Base-by-base conservation (phyloP, 345 rosid species). In the Moricandia arvensis region DNA sequence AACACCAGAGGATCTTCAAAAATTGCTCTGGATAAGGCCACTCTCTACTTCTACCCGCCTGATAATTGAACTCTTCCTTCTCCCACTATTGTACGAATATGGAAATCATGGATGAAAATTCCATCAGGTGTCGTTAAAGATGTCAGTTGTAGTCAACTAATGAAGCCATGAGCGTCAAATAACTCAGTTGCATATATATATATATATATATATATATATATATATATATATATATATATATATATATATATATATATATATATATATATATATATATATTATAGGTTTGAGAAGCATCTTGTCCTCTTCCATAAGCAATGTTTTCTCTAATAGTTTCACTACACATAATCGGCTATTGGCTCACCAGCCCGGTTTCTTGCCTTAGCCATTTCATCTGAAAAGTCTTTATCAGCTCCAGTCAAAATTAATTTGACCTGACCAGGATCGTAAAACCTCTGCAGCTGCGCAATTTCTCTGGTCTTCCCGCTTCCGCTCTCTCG, bases 401-500 rank as follows among this genome's bases (percentile, higher is more conserved):
- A 6, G 68, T 83, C 71, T 82, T 83, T 90, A 58, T 89, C 87
- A 33, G 84, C 82, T 18, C 96, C 91, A 57, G 9, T 90, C 98
- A 2, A 93, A 83, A 33, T 85, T 89, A 18, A 90, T 87, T 11
- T 37, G 80, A 51, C 96, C 98, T 2, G 95, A 83, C 89, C 93
- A 7, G 89, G 91, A 78, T 90, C 87, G 26, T 93, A 90, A 70
- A 90, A 93, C 47, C 96, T 80, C 69, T 87, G 96, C 83, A 90
- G 15, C 76, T 89, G 63, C 0, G 98, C 74, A 4, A 89, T 83
- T 33, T 87, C 93, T 0, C 95, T 89, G 1, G 96, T 89, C 79
- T 93, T 93, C 2, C 96, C 96, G 12, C 96, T 75, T 13, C 96
- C 93, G 47, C 95, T 90, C 71, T 89, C 98, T 76, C 95, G 95